These are phyloP conservation scores for Blechomonas ayalai DNA, from an alignment of 208 protist species.

Conservation along the genomic window DNA sequence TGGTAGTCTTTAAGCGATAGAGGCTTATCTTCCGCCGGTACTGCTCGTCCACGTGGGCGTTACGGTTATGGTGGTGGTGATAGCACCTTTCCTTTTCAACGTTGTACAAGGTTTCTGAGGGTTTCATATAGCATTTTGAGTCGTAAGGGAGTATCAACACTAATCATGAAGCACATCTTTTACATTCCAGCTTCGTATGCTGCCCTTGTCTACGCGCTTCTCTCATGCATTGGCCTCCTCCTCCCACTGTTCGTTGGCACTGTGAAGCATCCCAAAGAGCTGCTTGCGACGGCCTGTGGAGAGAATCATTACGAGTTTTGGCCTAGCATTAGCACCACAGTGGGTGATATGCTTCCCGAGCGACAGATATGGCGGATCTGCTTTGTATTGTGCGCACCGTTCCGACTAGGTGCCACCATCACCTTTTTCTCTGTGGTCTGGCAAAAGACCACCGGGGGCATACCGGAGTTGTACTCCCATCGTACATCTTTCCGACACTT, in stretches of 20 bases:
- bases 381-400: constrained; percentile 46
- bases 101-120: too few relatives aligned
- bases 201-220: constrained; percentile 50
- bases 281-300: constrained; percentile 44
- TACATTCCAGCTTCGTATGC: constrained; percentile 61
- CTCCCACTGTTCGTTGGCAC: constrained; percentile 44
- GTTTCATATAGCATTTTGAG: too few relatives aligned
- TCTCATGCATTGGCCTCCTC: constrained; percentile 28
- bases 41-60: too few relatives aligned
- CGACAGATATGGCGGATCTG: constrained; percentile 55
- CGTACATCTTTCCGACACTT: constrained; percentile 14
- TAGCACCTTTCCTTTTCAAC: too few relatives aligned
- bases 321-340: constrained; percentile 64
- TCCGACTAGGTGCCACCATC: constrained; percentile 40
- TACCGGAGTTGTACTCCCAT: constrained; percentile 30
- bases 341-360: constrained; percentile 63
- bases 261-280: constrained; percentile 25
- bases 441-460: constrained; percentile 34
- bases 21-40: too few relatives aligned
- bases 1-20: too few relatives aligned
- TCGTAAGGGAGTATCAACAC: too few relatives aligned
- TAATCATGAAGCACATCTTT: constrained; percentile 47
- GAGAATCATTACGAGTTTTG: constrained; percentile 61
- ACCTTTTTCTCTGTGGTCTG: constrained; percentile 57
- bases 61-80: too few relatives aligned